Base-by-base conservation (phyloP, 306 rosid genomes). In the Lathyrus oleraceus region DNA sequence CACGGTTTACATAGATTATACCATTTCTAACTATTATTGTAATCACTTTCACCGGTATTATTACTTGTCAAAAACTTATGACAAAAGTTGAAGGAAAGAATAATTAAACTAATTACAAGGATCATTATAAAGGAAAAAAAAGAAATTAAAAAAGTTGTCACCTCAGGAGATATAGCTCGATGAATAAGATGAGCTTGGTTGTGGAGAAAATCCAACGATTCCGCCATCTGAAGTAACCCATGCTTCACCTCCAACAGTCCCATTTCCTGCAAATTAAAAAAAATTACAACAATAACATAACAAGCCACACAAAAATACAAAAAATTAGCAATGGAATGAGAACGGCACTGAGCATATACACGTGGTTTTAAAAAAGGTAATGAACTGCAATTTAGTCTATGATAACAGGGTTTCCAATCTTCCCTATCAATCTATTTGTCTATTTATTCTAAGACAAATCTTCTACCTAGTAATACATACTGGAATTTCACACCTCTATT, bases 91-190 rank as follows among this genome's bases (percentile, higher is more conserved):
- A 23, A 45, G 45, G 8, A 23, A n/a, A 38, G 64, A 45, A 30
- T 42, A 72, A 15, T 43, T 72, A 67, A 1, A 20, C 14, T 47
- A 52, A 51, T 59, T 16, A 5, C 42, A 48, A 38, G 11, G 21
- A 65, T 65, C 47, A 19, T 42, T 19, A 21, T 27, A 10, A 16
- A 6, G 19, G 30, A 21, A 44, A 19, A 51, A 16, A 5, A 6
- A 5, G 4, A 23, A 4, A 70, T 16, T 12, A 21, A 20, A 60
- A 30, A 52, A 25, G 36, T 21, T 51, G 27, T 67, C 20, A 94
- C 99, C 97, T 94, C 99, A 0, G 99, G 99, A 63, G 99, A 82
- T 83, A 94, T 81, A 51, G 96, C 89, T 45, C 91, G 89, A 81
- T 94, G 99, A 78, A 91, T 81, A 61, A 94, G 99, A 65, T 56